Evolutionary conservation across 2,329 filamentous ascomycete genomes (phyloP).

Genomic region (Neopestalotiopsis sp.): DNA sequence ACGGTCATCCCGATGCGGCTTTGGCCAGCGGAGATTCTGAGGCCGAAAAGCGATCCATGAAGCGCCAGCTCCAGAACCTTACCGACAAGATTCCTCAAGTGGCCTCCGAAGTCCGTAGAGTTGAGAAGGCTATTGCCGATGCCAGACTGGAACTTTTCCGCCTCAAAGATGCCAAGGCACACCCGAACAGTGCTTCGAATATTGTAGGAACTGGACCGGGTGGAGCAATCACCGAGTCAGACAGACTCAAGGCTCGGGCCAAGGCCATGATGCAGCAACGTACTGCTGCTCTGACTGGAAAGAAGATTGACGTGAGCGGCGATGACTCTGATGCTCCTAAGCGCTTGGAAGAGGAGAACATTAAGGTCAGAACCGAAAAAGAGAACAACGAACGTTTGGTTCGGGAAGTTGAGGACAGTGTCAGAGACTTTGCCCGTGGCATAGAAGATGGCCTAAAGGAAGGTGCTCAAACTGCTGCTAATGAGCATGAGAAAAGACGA

Average conservation of each 20-base stretch:
- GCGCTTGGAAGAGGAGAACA: conserved; percentile 86
- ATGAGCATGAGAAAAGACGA: conserved; percentile 87
- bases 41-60: conserved; percentile 83
- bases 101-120: conserved; percentile 87
- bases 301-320: conserved; percentile 70
- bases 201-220: conserved; percentile 94
- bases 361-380: conserved; percentile 80
- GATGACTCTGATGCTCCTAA: conserved; percentile 82
- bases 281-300: conserved; percentile 88
- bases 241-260: conserved; percentile 91
- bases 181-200: conserved; percentile 79
- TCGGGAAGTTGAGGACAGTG: conserved; percentile 93
- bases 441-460: conserved; percentile 90
- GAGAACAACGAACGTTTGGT: conserved; percentile 98
- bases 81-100: conserved; percentile 91
- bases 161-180: conserved; percentile 88
- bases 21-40: conserved; percentile 79
- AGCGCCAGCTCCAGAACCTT: conserved; percentile 85
- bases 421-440: conserved; percentile 82
- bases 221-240: conserved; percentile 87
- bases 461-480: conserved; percentile 73
- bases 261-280: conserved; percentile 99
- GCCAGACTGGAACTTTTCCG: conserved; percentile 92
- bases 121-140: conserved; percentile 92
- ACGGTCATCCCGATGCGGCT: conserved; percentile 81